phyloP scores from a whole-genome alignment of 441 rosid species.

The Gossypium davidsonii region DNA sequence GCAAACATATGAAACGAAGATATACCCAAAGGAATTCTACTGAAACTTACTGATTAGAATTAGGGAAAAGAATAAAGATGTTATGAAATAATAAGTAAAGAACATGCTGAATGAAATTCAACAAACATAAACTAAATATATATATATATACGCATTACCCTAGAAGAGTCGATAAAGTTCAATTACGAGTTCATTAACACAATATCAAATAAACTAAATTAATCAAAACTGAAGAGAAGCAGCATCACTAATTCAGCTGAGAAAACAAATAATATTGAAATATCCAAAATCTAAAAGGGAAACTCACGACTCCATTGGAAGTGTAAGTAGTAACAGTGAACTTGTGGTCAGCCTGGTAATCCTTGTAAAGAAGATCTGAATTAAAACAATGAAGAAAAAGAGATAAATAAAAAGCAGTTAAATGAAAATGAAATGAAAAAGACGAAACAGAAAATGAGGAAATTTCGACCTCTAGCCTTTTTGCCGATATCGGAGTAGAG shows the following conservation, averaged over 20 bases:
- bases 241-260: background rate
- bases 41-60: background rate
- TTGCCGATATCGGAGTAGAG: constrained; percentile 91
- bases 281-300: background rate
- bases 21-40: background rate
- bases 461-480: constrained; percentile 66
- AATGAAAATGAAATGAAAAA: background rate
- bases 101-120: background rate
- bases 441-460: background rate
- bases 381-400: background rate
- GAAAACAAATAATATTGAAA: background rate
- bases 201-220: background rate
- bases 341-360: constrained; percentile 85
- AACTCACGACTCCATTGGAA: constrained; percentile 64
- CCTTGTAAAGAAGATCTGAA: constrained; percentile 86
- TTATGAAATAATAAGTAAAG: background rate
- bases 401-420: background rate
- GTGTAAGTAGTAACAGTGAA: constrained; percentile 76
- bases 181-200: background rate
- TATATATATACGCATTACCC: background rate
- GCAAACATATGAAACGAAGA: constrained; percentile 1
- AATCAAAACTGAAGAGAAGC: background rate
- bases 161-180: background rate
- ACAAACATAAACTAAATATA: background rate
- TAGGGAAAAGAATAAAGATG: background rate